Base-by-base conservation (phyloP, 331 rosid genomes). In the Spiraea crenata region DNA sequence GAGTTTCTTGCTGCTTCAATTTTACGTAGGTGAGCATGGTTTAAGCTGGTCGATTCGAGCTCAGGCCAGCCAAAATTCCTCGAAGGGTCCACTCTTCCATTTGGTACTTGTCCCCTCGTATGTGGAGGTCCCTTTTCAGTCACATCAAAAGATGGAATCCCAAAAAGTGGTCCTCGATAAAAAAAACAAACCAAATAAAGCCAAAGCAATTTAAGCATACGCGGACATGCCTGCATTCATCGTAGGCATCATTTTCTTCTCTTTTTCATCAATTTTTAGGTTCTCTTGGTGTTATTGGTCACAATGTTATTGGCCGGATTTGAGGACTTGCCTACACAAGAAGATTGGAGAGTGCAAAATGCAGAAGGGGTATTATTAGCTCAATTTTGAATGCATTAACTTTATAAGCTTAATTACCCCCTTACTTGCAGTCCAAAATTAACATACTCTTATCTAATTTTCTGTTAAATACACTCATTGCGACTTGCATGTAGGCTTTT, bases 161-260 rank as follows among this genome's bases (percentile, higher is more conserved):
- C 76, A 62, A 65, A 68, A 79, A 9, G 80, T 70, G 77, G 74
- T 49, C 74, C 74, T 40, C 51, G n/a, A 68, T 34, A 20, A 20
- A 13, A 7, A 55, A 13, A 7, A 55, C 16, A 39, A 70, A 17
- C 47, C 62, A 34, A 54, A 55, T 40, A 67, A 4, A 54, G 51
- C 19, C 41, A 69, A 15, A 67, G 17, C 63, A 69, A 38, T 68
- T 40, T 40, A 58, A 14, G 73, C 9, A 46, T 25, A 47, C 44
- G 31, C 46, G 73, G 51, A 40, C 52, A 54, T 20, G 41, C 40
- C 37, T 25, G 56, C 56, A 5, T 9, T 42, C 2, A 39, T 41
- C 3, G n/a, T 6, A 52, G 69, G 67, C 42, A 34, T 65, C 58
- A 25, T 25, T 65, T 34, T 46, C 65, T 31, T 16, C 44, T 14